Evolutionary conservation across 208 protist species (phyloP), one percentile per base, ranked within the genome.

Genomic region (Trypanosoma cruzi): DNA sequence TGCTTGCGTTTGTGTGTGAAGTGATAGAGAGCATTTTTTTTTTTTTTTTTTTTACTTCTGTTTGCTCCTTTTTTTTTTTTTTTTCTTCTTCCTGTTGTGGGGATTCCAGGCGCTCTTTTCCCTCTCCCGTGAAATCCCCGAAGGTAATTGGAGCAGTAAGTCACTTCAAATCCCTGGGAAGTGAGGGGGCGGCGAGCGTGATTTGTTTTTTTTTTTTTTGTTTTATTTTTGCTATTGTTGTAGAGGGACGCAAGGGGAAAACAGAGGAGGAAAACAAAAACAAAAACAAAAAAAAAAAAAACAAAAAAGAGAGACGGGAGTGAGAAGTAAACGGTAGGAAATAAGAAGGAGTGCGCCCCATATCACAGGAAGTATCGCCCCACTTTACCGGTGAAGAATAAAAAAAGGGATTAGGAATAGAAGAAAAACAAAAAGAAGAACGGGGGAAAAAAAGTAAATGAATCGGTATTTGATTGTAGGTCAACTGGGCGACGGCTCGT

Each of bases 401-500:
- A 26, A 8, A 37, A 8, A 64, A 49, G 29, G 5, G 18, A 66
- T n/a, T n/a, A n/a, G n/a, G n/a, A n/a, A n/a, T n/a, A 42, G 28
- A 44, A 7, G n/a, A 48, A 63, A 44, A 46, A 56, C 32, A 20
- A 66, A 66, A 20, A 44, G 26, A 46, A 29, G 31, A 52, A 26
- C 49, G 36, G 1, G 24, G 40, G 13, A 46, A 32, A 31, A 20
- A 4, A 58, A 40, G 24, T 42, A 18, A 52, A 97, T 99, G 98
- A 96, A 99, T 60, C 84, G 96, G 6, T 99, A 98, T 80, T 91
- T 96, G n/a, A 91, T 98, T 40, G 80, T 97, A 36, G 94, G 97
- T 59, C 83, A 95, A 62, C 48, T 99, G 4, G 98, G 98, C 16
- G 98, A 99, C 82, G 98, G 98, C 26, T 98, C 98, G 2, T 99